Conservation (phyloP, 176 grass and related monocot genomes). For the Zizania latifolia region DNA sequence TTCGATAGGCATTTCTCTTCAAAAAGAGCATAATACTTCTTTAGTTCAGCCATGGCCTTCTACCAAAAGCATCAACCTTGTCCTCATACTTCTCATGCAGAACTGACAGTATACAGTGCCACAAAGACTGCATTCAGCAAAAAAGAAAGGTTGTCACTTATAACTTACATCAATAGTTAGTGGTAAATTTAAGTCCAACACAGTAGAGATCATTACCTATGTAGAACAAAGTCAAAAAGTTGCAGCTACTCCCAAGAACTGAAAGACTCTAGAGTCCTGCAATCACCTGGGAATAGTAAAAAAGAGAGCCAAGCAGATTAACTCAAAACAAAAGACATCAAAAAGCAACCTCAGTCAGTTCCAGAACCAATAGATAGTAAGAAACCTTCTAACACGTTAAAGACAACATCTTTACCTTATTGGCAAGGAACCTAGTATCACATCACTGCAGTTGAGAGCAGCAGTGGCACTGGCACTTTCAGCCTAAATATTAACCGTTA, state of each 20-base stretch:
- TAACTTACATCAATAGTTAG: neutral
- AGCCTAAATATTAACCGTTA: conserved; percentile 56
- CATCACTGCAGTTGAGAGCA: conserved; percentile 90
- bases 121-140: conserved; percentile 43
- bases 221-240: conserved; percentile 72
- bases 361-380: neutral
- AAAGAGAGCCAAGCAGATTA: neutral
- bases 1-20: conserved; percentile 64
- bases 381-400: neutral
- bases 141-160: neutral
- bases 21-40: conserved; percentile 52
- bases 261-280: conserved; percentile 59
- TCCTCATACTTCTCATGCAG: conserved; percentile 85
- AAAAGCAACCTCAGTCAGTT: neutral
- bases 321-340: too few relatives aligned
- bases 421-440: conserved; percentile 79
- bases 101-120: conserved; percentile 55
- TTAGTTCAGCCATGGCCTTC: conserved; percentile 50
- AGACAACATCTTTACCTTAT: conserved; percentile 58
- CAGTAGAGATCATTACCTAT: conserved; percentile 40
- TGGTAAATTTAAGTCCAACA: neutral
- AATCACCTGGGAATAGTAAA: conserved; percentile 43
- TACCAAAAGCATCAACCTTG: conserved; percentile 55
- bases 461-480: conserved; percentile 94
- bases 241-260: conserved; percentile 48